These are phyloP conservation scores for Leccinum uliginosum DNA, from an alignment of 768 basidiomycete genomes.

Conservation along the genomic window DNA sequence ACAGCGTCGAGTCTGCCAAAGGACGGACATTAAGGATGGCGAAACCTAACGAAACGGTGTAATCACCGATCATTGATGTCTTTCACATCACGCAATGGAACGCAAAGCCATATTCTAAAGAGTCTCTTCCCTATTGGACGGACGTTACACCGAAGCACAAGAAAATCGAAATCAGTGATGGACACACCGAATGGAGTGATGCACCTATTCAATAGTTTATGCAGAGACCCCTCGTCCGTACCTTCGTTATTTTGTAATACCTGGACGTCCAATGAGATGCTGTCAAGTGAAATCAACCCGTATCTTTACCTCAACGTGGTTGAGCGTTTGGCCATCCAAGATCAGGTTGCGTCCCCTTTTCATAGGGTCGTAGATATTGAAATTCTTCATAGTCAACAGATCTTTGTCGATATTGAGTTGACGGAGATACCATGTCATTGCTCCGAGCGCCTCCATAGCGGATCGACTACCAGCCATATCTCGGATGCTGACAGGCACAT, in stretches of 20 bases:
- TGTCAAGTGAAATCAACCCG: background rate
- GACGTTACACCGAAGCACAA: conserved; percentile 6
- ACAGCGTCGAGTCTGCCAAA: conserved; percentile 82
- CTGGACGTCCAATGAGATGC: conserved; percentile 32
- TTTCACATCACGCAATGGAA: conserved; percentile 74
- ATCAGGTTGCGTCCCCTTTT: conserved; percentile 79
- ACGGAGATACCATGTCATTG: conserved; percentile 91
- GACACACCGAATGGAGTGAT: conserved; percentile 81
- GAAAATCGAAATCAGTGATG: conserved; percentile 6
- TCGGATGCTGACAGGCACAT: conserved; percentile 69
- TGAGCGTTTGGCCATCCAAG: conserved; percentile 91
- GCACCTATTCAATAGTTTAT: conserved; percentile 78
- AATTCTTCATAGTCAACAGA: conserved; percentile 92
- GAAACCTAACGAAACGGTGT: conserved; percentile 8
- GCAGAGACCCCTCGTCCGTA: conserved; percentile 83
- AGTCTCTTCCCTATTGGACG: conserved; percentile 74
- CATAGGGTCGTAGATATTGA: conserved; percentile 97
- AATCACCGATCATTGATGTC: conserved; percentile 86
- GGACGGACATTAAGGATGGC: conserved; percentile 14
- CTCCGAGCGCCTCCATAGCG: conserved; percentile 84
- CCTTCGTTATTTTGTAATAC: conserved; percentile 92
- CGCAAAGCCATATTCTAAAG: conserved; percentile 95
- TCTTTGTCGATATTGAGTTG: conserved; percentile 96
- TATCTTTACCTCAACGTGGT: conserved; percentile 79
- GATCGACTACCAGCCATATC: conserved; percentile 59